phyloP scores from a whole-genome alignment of 2,329 filamentous ascomycete species.

The Penicillium sp. region DNA sequence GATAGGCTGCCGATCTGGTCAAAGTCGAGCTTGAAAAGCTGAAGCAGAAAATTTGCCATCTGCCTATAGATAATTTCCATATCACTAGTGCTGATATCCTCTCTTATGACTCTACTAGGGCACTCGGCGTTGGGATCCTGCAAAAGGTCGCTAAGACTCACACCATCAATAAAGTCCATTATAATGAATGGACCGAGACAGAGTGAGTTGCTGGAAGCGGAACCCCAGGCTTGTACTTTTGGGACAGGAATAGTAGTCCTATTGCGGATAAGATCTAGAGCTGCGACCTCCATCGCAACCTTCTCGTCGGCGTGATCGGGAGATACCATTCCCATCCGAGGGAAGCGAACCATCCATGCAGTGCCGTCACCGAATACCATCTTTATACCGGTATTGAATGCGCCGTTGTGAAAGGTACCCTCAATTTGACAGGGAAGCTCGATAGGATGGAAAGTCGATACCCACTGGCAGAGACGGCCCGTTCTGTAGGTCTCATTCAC shows the following conservation, averaged over 20 bases:
- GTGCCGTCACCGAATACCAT: slow-evolving; percentile 29
- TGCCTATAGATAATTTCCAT: slow-evolving; percentile 27
- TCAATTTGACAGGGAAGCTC: slow-evolving; percentile 31
- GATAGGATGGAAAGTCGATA: slow-evolving; percentile 32
- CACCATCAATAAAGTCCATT: slow-evolving; percentile 28
- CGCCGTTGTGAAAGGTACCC: slow-evolving; percentile 28
- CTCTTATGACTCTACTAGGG: slow-evolving; percentile 37
- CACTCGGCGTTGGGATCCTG: slow-evolving; percentile 37
- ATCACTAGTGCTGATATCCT: slow-evolving; percentile 25
- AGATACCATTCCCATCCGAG: slow-evolving; percentile 26
- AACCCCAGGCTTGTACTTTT: slow-evolving; percentile 25
- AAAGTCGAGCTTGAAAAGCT: slow-evolving; percentile 29
- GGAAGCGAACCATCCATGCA: slow-evolving; percentile 28
- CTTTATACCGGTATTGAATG: slow-evolving; percentile 32
- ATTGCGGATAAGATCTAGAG: slow-evolving; percentile 23
- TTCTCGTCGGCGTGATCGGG: slow-evolving; percentile 28
- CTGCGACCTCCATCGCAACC: slow-evolving; percentile 28
- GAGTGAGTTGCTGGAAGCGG: slow-evolving; percentile 20
- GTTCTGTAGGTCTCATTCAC: slow-evolving; percentile 17
- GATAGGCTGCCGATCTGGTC: slow-evolving; percentile 27
- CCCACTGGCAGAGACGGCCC: slow-evolving; percentile 25
- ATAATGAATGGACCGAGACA: slow-evolving; percentile 28
- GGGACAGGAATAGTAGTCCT: slow-evolving; percentile 27
- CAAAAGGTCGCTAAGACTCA: slow-evolving; percentile 23
- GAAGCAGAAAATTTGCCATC: slow-evolving; percentile 26